Conservation (phyloP, 1,139 yeast species). For the Suhomyces guaymorum region DNA sequence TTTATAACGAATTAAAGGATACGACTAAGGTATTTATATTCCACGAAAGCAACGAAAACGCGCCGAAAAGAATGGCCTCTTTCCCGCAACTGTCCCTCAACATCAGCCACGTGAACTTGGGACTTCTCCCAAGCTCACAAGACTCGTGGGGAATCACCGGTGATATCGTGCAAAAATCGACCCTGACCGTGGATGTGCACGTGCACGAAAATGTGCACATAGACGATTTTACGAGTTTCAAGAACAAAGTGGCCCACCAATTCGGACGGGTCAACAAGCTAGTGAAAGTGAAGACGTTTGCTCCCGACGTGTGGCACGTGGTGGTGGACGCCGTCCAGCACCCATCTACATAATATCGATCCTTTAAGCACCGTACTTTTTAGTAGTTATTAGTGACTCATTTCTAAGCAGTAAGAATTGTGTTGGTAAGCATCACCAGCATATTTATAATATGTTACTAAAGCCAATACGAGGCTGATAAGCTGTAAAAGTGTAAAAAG, state of each 20-base stretch:
- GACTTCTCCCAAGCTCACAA: conserved; percentile 70
- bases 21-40: conserved; percentile 42
- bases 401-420: no score
- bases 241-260: conserved; percentile 12
- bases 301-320: conserved; percentile 84
- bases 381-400: no score
- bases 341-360: no score
- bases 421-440: no score
- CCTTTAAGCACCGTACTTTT: no score
- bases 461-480: no score
- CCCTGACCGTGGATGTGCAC: conserved; percentile 6
- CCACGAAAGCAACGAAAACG: conserved; percentile 60
- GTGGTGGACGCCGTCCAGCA: conserved; percentile 51
- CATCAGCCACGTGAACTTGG: conserved; percentile 71
- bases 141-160: conserved; percentile 59
- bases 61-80: conserved; percentile 40
- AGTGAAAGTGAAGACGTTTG: conserved; percentile 77
- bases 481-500: no score
- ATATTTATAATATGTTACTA: no score
- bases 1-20: conserved; percentile 10
- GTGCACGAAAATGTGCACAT: conserved; percentile 69
- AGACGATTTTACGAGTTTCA: conserved; percentile 41
- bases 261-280: conserved; percentile 29
- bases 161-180: conserved; percentile 14
- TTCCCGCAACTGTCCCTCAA: conserved; percentile 20